phyloP scores from a whole-genome alignment of 2,329 filamentous ascomycete genomes.

The Calonectria pteridis region DNA sequence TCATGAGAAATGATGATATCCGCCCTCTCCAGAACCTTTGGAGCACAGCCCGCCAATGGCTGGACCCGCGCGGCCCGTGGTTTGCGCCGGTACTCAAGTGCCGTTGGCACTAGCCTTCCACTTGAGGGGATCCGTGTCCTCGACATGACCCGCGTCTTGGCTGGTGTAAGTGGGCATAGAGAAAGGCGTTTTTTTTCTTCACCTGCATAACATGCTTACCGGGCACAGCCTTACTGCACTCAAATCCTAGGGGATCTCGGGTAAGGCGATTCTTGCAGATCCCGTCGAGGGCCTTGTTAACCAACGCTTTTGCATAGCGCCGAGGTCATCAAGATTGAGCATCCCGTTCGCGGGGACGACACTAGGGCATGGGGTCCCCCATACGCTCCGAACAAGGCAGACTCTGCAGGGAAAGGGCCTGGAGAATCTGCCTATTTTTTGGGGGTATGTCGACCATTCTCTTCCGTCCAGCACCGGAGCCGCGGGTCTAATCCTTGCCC shows the following conservation, averaged over 20 bases:
- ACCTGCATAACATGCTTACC: slow-evolving; percentile 27
- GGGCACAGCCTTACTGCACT: slow-evolving; percentile 88
- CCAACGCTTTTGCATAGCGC: slow-evolving; percentile 67
- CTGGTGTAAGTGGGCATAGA: slow-evolving; percentile 76
- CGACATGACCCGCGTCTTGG: slow-evolving; percentile 96
- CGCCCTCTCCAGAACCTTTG: slow-evolving; percentile 33
- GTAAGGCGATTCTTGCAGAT: slow-evolving; percentile 63
- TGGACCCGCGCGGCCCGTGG: slow-evolving; percentile 26
- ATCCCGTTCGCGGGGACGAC: slow-evolving; percentile 91
- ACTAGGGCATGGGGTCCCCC: slow-evolving; percentile 97
- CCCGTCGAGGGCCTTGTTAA: slow-evolving; percentile 24
- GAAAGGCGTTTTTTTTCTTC: neutral
- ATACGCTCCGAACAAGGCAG: slow-evolving; percentile 82
- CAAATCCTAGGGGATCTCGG: slow-evolving; percentile 97
- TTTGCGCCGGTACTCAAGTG: slow-evolving; percentile 48
- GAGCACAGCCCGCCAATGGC: slow-evolving; percentile 33
- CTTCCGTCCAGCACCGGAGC: neutral
- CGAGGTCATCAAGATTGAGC: slow-evolving; percentile 97
- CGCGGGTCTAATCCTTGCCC: slow-evolving; percentile 28
- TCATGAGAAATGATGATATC: slow-evolving; percentile 35
- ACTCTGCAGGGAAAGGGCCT: slow-evolving; percentile 71
- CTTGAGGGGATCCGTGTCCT: slow-evolving; percentile 89
- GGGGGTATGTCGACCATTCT: slow-evolving; percentile 67
- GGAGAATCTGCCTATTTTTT: slow-evolving; percentile 97
- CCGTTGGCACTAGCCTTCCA: slow-evolving; percentile 62